Evolutionary conservation across 169 alveolate species (phyloP), one percentile per base, ranked within the genome.

Genomic region (Eimeria sp.): DNA sequence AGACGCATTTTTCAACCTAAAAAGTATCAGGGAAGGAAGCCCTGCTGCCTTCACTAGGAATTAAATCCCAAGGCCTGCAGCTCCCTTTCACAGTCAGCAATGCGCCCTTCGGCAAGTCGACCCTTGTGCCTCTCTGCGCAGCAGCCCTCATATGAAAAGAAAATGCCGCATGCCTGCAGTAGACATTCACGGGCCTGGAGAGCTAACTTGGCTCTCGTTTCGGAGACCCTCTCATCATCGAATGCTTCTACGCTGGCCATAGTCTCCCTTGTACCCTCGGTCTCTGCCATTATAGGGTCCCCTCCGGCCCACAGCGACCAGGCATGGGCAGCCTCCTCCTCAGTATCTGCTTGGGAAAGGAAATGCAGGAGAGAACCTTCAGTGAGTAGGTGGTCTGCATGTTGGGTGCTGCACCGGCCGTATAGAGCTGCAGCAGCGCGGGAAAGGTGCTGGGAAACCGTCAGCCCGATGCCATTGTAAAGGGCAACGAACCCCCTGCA

Each of bases 111-210:
- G 0, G 91, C 91, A 18, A 27, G 34, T 58, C 91, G 25, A 11
- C 91, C 91, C 54, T 83, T 83, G 6, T 49, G 30, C 20, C 91
- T n/a, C 54, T 83, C 91, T 51, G 54, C 54, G 75, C 57, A 49
- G 75, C 91, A 49, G 91, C 73, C 91, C 34, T 83, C 91, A n/a
- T 49, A 83, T 22, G 91, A 83, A 54, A 83, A 83, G 75, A 83
- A 83, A 34, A 83, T 57, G 67, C 91, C 57, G 75, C 91, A 83
- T 30, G 91, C 91, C 54, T 83, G 91, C 54, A 83, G 91, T 49
- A 83, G 54, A 27, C 91, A 83, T 20, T 83, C 91, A 13, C 91
- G 91, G 11, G 91, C 91, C 91, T 83, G 91, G 14, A 49, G 54
- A 1, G 34, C 91, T 34, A 83, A 20, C 75, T 83, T 83, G 91